These are phyloP conservation scores for Cynanchum wilfordii DNA, from an alignment of 257 asterid species.

Conservation along the genomic window DNA sequence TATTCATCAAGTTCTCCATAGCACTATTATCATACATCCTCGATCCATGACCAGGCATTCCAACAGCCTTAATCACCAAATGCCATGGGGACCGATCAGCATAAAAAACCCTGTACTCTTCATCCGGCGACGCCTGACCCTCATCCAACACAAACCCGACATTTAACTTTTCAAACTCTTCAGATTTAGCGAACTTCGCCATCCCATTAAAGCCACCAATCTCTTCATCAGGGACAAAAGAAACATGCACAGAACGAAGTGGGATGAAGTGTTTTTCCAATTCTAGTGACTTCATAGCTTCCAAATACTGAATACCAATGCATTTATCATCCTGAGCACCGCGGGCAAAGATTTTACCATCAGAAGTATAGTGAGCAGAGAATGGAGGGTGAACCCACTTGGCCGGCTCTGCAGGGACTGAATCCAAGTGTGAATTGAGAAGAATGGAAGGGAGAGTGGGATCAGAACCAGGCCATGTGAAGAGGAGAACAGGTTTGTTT, in stretches of 20 bases:
- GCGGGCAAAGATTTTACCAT: slow-evolving; percentile 73
- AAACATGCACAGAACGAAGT: slow-evolving; percentile 49
- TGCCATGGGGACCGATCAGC: slow-evolving; percentile 91
- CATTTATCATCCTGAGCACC: slow-evolving; percentile 98
- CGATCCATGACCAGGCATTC: slow-evolving; percentile 84
- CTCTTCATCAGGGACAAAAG: slow-evolving; percentile 86
- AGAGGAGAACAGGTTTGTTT: slow-evolving; percentile 61
- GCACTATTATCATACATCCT: slow-evolving; percentile 72
- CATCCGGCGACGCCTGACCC: slow-evolving; percentile 78
- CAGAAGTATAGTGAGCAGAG: slow-evolving; percentile 48
- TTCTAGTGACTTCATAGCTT: slow-evolving; percentile 50
- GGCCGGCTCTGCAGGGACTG: slow-evolving; percentile 83
- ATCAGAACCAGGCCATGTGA: slow-evolving; percentile 73
- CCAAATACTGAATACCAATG: slow-evolving; percentile 72
- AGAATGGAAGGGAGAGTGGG: slow-evolving; percentile 71
- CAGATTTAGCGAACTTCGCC: slow-evolving; percentile 55
- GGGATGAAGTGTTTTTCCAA: slow-evolving; percentile 31
- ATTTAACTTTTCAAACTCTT: slow-evolving; percentile 53
- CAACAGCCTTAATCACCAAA: slow-evolving; percentile 64
- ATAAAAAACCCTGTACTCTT: slow-evolving; percentile 79
- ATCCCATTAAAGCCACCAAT: slow-evolving; percentile 86
- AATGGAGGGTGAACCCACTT: slow-evolving; percentile 83
- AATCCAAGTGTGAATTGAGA: slow-evolving; percentile 84
- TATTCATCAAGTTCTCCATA: slow-evolving; percentile 85
- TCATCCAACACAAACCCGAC: slow-evolving; percentile 85